These are phyloP conservation scores for Silene uniflora DNA, from an alignment of 148 eudicot species.

Conservation along the genomic window DNA sequence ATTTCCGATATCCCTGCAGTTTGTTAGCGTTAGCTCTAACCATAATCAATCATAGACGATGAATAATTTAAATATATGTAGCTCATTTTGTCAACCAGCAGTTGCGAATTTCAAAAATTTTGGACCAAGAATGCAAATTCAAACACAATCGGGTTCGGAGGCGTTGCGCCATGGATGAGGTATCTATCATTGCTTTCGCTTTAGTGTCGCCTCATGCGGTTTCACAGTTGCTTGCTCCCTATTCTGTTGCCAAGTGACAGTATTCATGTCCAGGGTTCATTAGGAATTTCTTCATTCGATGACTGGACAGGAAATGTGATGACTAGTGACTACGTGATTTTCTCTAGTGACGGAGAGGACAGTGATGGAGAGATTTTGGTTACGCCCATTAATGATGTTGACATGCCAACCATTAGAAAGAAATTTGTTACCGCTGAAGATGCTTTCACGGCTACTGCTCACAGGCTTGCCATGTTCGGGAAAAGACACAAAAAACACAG, in stretches of 20 bases:
- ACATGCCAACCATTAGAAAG: constrained; percentile 53
- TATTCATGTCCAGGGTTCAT: constrained; percentile 37
- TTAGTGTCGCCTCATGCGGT: constrained; percentile 8
- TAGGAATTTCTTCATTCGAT: constrained; percentile 46
- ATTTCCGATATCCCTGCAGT: too few relatives aligned
- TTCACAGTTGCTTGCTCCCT: background rate
- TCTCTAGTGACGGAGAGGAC: constrained; percentile 80
- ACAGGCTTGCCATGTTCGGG: constrained; percentile 55
- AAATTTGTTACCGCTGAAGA: constrained; percentile 46
- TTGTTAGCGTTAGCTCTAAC: background rate
- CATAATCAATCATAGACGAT: background rate
- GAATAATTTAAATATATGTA: background rate
- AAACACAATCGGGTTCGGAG: constrained; percentile 12
- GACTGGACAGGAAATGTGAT: constrained; percentile 55
- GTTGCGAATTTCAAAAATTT: constrained; percentile 11
- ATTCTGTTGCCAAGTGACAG: constrained; percentile 8
- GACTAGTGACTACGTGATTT: constrained; percentile 35
- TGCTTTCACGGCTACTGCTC: constrained; percentile 57
- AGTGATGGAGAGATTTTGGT: constrained; percentile 73
- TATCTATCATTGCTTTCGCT: constrained; percentile 5
- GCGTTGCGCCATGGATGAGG: constrained; percentile 37
- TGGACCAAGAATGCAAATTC: constrained; percentile 22
- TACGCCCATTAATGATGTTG: constrained; percentile 71
- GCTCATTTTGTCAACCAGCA: constrained; percentile 12
- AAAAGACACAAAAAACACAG: constrained; percentile 49